phyloP scores from a whole-genome alignment of 371 early-diverging fungal genomes.

The Vairimorpha apis region DNA sequence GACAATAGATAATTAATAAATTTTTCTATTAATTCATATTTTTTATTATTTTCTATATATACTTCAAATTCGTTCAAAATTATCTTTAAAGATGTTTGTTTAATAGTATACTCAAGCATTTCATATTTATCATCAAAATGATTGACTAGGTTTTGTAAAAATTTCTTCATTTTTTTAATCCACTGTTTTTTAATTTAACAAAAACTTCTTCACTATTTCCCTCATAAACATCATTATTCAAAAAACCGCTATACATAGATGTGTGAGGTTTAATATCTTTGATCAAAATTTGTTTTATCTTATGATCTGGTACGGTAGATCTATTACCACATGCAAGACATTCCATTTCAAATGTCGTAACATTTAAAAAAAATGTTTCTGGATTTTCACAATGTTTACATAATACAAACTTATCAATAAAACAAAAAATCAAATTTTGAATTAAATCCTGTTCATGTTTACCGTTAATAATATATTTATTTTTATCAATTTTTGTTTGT shows the following conservation, averaged over 20 bases:
- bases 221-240: not conserved
- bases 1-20: conserved; percentile 29
- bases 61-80: conserved; percentile 26
- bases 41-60: conserved; percentile 30
- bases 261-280: conserved; percentile 44
- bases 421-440: conserved; percentile 77
- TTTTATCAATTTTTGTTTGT: conserved; percentile 77
- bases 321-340: conserved; percentile 61
- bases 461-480: conserved; percentile 89
- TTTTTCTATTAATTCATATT: conserved; percentile 14
- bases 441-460: conserved; percentile 79
- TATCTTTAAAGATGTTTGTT: not conserved
- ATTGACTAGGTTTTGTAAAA: not conserved
- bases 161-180: conserved; percentile 8
- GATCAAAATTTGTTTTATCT: conserved; percentile 46
- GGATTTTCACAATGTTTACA: conserved; percentile 90
- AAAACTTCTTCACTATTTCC: not conserved
- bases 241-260: conserved; percentile 14
- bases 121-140: not conserved
- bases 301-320: conserved; percentile 34
- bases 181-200: not conserved
- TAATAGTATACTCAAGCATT: not conserved
- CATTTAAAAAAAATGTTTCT: conserved; percentile 73
- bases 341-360: conserved; percentile 40
- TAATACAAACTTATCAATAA: conserved; percentile 88